These are phyloP conservation scores for Goffeauzyma gilvescens DNA, from an alignment of 768 basidiomycete genomes.

Conservation along the genomic window DNA sequence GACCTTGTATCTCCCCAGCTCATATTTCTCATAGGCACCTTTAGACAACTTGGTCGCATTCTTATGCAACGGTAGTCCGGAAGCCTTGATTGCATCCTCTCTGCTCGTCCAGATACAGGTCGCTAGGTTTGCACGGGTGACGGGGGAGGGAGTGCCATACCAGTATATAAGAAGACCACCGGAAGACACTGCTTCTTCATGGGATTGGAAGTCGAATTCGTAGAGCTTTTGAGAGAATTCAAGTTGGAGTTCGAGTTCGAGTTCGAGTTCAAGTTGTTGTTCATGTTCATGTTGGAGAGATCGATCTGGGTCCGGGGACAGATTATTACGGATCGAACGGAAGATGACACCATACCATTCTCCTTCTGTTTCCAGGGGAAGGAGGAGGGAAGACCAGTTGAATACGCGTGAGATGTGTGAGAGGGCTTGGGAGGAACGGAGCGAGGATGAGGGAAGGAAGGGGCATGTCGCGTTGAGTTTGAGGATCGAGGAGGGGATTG, in stretches of 20 bases:
- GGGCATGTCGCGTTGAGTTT: neutral
- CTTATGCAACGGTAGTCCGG: constrained; percentile 58
- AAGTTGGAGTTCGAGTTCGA: neutral
- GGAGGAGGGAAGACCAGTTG: constrained; percentile 1
- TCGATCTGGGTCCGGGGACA: constrained; percentile 7
- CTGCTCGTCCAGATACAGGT: constrained; percentile 93
- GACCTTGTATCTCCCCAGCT: constrained; percentile 55
- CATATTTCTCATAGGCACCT: constrained; percentile 50
- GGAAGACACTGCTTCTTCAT: constrained; percentile 77
- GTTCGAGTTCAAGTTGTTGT: constrained; percentile 6
- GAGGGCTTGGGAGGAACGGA: neutral
- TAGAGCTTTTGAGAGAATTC: constrained; percentile 39
- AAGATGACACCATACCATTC: constrained; percentile 63
- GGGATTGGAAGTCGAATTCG: constrained; percentile 66
- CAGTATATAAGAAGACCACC: constrained; percentile 66
- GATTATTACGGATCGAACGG: constrained; percentile 52
- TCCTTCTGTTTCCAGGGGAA: neutral
- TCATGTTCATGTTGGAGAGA: constrained; percentile 1
- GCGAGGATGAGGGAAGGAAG: neutral
- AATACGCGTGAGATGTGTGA: neutral
- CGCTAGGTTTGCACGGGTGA: constrained; percentile 68
- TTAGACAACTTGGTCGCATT: constrained; percentile 60
- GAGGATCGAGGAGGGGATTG: neutral
- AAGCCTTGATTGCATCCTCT: constrained; percentile 61
- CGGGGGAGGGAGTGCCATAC: constrained; percentile 65